Conservation (phyloP, 2,329 filamentous ascomycete species). For the Fonsecaea erecta region DNA sequence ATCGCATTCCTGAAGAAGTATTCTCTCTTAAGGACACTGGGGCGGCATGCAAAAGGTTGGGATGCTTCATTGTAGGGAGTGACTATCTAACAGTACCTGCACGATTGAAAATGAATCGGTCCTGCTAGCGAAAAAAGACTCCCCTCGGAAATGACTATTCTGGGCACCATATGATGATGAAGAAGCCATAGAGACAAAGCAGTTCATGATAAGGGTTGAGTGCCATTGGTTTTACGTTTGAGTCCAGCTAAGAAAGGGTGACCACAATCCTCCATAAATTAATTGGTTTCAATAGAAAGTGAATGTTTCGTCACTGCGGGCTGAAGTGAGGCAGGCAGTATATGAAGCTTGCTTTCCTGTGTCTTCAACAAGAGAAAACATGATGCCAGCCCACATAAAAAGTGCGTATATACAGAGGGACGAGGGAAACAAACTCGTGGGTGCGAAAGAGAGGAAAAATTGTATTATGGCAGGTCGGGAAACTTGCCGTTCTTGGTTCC, state of each 20-base stretch:
- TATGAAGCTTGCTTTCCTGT: not conserved
- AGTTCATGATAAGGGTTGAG: conserved; percentile 93
- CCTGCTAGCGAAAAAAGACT: conserved; percentile 99
- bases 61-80: conserved; percentile 70
- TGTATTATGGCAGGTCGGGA: not conserved
- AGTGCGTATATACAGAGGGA: not conserved
- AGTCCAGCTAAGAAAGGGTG: not conserved
- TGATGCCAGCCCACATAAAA: not conserved
- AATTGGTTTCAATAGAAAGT: not conserved
- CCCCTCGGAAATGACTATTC: conserved; percentile 65
- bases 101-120: conserved; percentile 70
- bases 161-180: conserved; percentile 94
- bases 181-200: conserved; percentile 69
- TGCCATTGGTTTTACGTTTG: conserved; percentile 26
- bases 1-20: not conserved
- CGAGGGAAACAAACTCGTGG: not conserved
- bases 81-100: conserved; percentile 97
- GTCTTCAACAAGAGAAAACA: not conserved
- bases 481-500: conserved; percentile 1
- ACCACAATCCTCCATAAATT: not conserved
- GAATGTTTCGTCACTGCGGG: not conserved
- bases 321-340: not conserved
- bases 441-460: not conserved
- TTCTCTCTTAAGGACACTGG: not conserved
- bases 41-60: not conserved